Evolutionary conservation across 176 grass and related monocot genomes (phyloP), one percentile per base, ranked within the genome.

Genomic region (Carex myosuroides): DNA sequence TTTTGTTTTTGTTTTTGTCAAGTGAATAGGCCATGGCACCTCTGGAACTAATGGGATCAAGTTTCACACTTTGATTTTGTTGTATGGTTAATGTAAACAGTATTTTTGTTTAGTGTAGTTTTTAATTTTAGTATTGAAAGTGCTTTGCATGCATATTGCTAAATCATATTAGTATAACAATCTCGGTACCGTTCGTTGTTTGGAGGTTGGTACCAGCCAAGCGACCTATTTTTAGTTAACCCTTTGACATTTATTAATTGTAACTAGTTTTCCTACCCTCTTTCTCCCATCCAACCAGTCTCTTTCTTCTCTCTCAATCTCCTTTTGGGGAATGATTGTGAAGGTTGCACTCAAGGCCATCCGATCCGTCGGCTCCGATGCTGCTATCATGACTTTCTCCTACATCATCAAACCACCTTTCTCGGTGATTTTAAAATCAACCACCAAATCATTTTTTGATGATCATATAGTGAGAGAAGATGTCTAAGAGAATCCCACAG

Each of bases 341-440:
- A 85, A 74, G 54, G 83, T 41, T 26, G 69, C 71, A 20, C 8
- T 85, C 13, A 41, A 65, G 57, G 60, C 73, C 65, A 53, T 85
- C 60, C 35, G 57, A n/a, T 77, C 73, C 13, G 41, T 78, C 21
- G 17, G 84, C 37, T n/a, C 14, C 22, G 33, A 85, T 64, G 84
- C 56, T 59, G 84, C 71, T 55, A 39, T 85, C 13, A 54, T 66
- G 71, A 79, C 58, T 7, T 3, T 66, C 2, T 85, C 84, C 22
- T 65, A 79, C 60, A 46, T 85, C 84, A 79, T 13, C n/a, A 85
- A 79, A 79, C 71, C 58, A 10, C 70, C 84, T 24, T 85, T 66
- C 37, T 63, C n/a, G 2, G n/a, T 58, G 17, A 55, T 79, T 55
- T 79, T 53, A 39, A 68, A 83, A 68, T 21, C 81, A 17, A 54